Conservation (phyloP, 1,139 yeast genomes). For the Yamadazyma jaroonii region DNA sequence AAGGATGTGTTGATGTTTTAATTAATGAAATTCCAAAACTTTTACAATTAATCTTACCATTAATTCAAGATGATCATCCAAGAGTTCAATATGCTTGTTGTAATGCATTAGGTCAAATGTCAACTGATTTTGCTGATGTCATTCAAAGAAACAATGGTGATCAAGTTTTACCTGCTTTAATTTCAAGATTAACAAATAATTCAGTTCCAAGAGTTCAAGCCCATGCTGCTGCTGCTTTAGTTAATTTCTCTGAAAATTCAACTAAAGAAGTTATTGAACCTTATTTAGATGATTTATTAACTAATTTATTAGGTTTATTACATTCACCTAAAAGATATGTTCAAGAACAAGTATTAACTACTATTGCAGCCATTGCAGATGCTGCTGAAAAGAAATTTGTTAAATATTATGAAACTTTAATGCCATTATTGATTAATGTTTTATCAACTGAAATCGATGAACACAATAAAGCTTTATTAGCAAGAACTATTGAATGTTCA, state of each 20-base stretch:
- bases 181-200: slow-evolving; percentile 67
- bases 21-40: slow-evolving; percentile 78
- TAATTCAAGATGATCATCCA: slow-evolving; percentile 78
- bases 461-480: slow-evolving; percentile 78
- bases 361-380: slow-evolving; percentile 96
- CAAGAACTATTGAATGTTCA: slow-evolving; percentile 94
- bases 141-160: slow-evolving; percentile 81
- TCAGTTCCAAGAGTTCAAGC: slow-evolving; percentile 92
- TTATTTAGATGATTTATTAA: slow-evolving; percentile 75
- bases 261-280: slow-evolving; percentile 86
- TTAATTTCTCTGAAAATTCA: slow-evolving; percentile 92
- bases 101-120: slow-evolving; percentile 94
- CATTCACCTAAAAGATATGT: slow-evolving; percentile 89
- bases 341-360: slow-evolving; percentile 94
- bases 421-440: slow-evolving; percentile 85
- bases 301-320: slow-evolving; percentile 69
- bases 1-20: slow-evolving; percentile 91
- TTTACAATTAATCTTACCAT: slow-evolving; percentile 79
- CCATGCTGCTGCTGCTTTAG: slow-evolving; percentile 98
- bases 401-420: slow-evolving; percentile 90
- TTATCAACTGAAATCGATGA: slow-evolving; percentile 76
- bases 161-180: slow-evolving; percentile 81
- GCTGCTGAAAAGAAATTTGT: slow-evolving; percentile 90
- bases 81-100: slow-evolving; percentile 97
- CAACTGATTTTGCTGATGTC: slow-evolving; percentile 92